Percentiles rank a stretch among this genome's conserved stretches.
phyloP scores from a whole-genome alignment of 768 basidiomycete genomes.

The Chalciporus pseudorubinellus region DNA sequence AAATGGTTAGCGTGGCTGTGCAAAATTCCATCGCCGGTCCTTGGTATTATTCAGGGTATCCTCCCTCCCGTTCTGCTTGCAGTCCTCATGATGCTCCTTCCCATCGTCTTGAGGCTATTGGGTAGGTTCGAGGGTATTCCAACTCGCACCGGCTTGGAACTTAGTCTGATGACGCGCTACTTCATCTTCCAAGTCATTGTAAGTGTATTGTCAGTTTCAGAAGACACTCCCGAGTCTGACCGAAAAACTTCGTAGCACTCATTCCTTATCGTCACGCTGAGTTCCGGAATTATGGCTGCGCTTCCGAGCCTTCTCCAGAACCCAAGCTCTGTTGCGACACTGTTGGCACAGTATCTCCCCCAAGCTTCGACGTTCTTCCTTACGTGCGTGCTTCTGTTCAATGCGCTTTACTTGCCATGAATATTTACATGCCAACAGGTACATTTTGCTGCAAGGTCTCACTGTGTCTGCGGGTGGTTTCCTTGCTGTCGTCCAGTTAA shows the following conservation, averaged over 20 bases:
- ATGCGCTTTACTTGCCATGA: not conserved
- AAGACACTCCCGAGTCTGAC: not conserved
- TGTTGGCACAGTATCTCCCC: slow-evolving; percentile 79
- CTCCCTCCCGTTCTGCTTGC: slow-evolving; percentile 85
- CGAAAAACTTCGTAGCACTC: slow-evolving; percentile 59
- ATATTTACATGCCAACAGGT: slow-evolving; percentile 39
- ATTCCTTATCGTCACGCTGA: slow-evolving; percentile 86
- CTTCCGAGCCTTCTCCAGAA: slow-evolving; percentile 60
- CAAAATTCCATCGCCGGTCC: slow-evolving; percentile 54
- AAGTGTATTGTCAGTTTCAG: slow-evolving; percentile 31
- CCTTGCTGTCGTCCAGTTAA: slow-evolving; percentile 69
- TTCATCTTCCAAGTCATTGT: slow-evolving; percentile 92
- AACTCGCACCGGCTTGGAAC: slow-evolving; percentile 75
- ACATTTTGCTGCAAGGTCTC: slow-evolving; percentile 78
- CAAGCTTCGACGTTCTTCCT: slow-evolving; percentile 88
- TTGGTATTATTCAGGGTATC: slow-evolving; percentile 88
- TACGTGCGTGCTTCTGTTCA: slow-evolving; percentile 48
- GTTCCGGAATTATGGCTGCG: slow-evolving; percentile 78
- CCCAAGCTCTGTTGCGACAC: slow-evolving; percentile 63
- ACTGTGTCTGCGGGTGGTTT: slow-evolving; percentile 78
- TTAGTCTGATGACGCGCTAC: slow-evolving; percentile 88
- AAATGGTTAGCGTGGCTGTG: slow-evolving; percentile 86
- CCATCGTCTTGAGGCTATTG: slow-evolving; percentile 74
- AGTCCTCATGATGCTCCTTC: slow-evolving; percentile 89
- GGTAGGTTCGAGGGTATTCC: slow-evolving; percentile 90